phyloP scores from a whole-genome alignment of 2,329 filamentous ascomycete species.

The Diaporthe destruens region DNA sequence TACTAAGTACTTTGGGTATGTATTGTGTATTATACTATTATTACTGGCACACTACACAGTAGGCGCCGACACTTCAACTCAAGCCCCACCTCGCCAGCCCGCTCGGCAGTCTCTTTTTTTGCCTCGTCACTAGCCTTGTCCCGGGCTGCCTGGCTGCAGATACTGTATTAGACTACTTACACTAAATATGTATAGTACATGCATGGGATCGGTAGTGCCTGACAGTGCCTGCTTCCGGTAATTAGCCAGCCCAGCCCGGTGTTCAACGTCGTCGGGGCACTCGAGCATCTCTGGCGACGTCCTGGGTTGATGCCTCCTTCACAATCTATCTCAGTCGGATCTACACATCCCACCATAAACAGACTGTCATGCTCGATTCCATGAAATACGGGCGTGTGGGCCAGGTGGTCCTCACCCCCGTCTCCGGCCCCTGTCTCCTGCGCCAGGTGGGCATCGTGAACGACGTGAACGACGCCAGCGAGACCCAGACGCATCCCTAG shows the following conservation, averaged over 20 bases:
- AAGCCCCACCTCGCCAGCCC: not conserved
- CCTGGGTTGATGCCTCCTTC: slow-evolving; percentile 15
- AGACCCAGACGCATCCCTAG: not conserved
- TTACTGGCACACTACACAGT: too few relatives aligned
- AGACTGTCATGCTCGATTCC: slow-evolving; percentile 4
- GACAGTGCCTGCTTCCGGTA: too few relatives aligned
- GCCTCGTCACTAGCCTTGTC: not conserved
- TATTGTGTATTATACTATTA: too few relatives aligned
- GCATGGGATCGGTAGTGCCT: not conserved
- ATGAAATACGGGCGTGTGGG: slow-evolving; percentile 26
- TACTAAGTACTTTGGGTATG: too few relatives aligned
- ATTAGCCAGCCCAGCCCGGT: not conserved
- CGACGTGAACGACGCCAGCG: too few relatives aligned
- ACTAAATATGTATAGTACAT: too few relatives aligned
- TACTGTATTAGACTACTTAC: too few relatives aligned
- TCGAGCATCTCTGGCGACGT: not conserved
- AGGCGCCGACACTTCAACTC: slow-evolving; percentile 10
- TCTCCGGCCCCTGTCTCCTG: slow-evolving; percentile 24
- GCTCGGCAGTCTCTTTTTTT: not conserved
- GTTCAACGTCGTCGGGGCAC: not conserved
- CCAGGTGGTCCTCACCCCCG: slow-evolving; percentile 21
- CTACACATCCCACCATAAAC: slow-evolving; percentile 2
- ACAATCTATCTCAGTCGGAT: slow-evolving; percentile 26
- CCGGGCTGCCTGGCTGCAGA: not conserved
- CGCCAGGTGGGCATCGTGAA: slow-evolving; percentile 1